Evolutionary conservation across 2,329 filamentous ascomycete species (phyloP).

Genomic region (Lecanicillium sp.): DNA sequence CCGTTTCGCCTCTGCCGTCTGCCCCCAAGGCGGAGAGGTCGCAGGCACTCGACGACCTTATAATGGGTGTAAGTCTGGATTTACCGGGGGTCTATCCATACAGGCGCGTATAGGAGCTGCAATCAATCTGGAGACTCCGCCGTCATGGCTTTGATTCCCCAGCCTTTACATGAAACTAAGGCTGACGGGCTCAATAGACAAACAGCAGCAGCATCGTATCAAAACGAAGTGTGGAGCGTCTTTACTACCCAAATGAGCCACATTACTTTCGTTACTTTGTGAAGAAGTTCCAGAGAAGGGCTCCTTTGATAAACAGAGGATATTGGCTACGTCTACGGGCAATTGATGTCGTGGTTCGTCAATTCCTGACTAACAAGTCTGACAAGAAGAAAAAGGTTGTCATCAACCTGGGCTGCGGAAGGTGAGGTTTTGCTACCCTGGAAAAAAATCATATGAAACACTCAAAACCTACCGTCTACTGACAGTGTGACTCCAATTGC

Average conservation of each 20-base stretch:
- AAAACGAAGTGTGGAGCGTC: slow-evolving; percentile 82
- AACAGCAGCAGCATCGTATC: slow-evolving; percentile 90
- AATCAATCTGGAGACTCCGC: too few species aligned
- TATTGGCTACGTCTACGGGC: slow-evolving; percentile 82
- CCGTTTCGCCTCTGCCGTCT: slow-evolving; percentile 1
- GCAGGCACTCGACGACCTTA: slow-evolving; percentile 35
- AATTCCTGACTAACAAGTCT: slow-evolving; percentile 55
- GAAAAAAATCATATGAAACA: not conserved
- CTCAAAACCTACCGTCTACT: too few species aligned
- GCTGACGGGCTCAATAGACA: slow-evolving; percentile 43
- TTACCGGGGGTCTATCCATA: too few species aligned
- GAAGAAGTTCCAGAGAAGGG: slow-evolving; percentile 69
- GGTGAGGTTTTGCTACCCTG: slow-evolving; percentile 46
- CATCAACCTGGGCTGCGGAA: slow-evolving; percentile 82
- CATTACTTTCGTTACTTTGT: slow-evolving; percentile 88
- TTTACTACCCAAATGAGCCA: slow-evolving; percentile 69
- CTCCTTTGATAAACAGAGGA: slow-evolving; percentile 84
- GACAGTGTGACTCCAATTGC: not conserved
- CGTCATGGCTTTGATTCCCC: too few species aligned
- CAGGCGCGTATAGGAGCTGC: too few species aligned
- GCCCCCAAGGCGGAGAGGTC: slow-evolving; percentile 17
- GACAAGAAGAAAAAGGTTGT: slow-evolving; percentile 57
- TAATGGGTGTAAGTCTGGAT: slow-evolving; percentile 42
- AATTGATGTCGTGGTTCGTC: slow-evolving; percentile 63
- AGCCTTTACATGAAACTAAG: too few species aligned